Percentiles rank a stretch among this genome's conserved stretches.
These are phyloP conservation scores for Begonia loranthoides DNA, from an alignment of 306 rosid species.

Conservation along the genomic window DNA sequence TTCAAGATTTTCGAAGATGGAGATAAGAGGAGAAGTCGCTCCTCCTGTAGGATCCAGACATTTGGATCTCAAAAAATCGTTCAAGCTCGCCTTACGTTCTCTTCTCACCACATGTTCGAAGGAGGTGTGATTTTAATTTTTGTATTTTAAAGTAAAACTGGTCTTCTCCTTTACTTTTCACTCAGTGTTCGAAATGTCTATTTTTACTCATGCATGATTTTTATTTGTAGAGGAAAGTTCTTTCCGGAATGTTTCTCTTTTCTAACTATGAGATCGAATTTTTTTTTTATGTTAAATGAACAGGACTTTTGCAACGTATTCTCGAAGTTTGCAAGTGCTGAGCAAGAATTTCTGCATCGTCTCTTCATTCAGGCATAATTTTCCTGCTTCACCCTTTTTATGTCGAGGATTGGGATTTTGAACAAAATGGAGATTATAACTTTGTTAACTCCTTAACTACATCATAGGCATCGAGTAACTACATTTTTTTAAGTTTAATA, in stretches of 20 bases:
- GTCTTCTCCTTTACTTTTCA: background rate
- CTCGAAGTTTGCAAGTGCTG: slow-evolving; percentile 29
- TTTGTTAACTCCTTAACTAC: background rate
- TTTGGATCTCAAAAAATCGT: slow-evolving; percentile 10
- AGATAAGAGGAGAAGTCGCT: slow-evolving; percentile 10
- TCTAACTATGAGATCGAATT: background rate
- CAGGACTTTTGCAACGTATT: slow-evolving; percentile 56
- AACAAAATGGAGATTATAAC: slow-evolving; percentile 2
- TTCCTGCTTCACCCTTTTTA: slow-evolving; percentile 1
- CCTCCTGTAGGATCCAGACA: slow-evolving; percentile 10
- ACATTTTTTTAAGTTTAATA: too few species aligned
- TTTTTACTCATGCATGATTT: too few species aligned
- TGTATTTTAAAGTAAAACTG: background rate
- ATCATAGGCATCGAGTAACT: too few species aligned
- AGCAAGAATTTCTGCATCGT: slow-evolving; percentile 51
- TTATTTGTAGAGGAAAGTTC: too few species aligned
- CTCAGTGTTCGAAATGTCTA: background rate
- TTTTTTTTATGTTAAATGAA: slow-evolving; percentile 2
- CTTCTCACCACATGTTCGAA: slow-evolving; percentile 13
- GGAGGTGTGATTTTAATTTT: slow-evolving; percentile 4
- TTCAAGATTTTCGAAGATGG: slow-evolving; percentile 4
- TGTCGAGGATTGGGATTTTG: background rate
- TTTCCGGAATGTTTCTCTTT: background rate
- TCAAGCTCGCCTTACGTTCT: slow-evolving; percentile 16
- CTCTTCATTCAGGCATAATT: slow-evolving; percentile 53